Evolutionary conservation across 768 basidiomycete genomes (phyloP).

Genomic region (Rhodocollybia butyracea): DNA sequence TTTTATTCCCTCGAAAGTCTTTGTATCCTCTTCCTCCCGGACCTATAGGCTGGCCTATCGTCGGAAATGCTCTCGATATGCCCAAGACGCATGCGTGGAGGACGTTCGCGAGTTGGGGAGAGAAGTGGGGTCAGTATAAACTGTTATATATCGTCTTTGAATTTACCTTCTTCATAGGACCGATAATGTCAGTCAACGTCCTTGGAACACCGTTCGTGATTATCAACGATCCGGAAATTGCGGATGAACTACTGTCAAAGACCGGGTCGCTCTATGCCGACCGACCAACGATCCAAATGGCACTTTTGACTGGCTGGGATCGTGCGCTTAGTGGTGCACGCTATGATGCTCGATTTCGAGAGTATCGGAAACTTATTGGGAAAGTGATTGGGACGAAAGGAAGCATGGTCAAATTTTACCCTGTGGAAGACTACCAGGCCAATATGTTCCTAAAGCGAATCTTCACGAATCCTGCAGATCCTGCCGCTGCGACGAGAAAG

Average conservation of each 20-base stretch:
- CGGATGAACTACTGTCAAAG: conserved; percentile 34
- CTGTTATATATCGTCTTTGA: neutral
- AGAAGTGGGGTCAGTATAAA: conserved; percentile 9
- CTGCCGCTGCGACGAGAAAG: conserved; percentile 16
- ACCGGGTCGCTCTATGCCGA: conserved; percentile 39
- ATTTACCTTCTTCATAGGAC: conserved; percentile 2
- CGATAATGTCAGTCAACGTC: conserved; percentile 15
- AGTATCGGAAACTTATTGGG: conserved; percentile 25
- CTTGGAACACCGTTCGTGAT: conserved; percentile 17
- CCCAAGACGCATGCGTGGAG: conserved; percentile 9
- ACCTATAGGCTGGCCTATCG: conserved; percentile 8
- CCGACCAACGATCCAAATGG: conserved; percentile 38
- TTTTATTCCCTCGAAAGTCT: neutral
- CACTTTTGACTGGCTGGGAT: conserved; percentile 19
- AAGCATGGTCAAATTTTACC: conserved; percentile 21
- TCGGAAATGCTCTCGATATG: conserved; percentile 12
- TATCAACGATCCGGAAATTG: conserved; percentile 15
- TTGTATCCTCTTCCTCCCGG: conserved; percentile 13
- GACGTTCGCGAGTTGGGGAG: conserved; percentile 11
- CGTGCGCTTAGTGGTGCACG: conserved; percentile 3
- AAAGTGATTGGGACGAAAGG: conserved; percentile 23
- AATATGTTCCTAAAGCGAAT: conserved; percentile 34
- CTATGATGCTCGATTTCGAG: neutral
- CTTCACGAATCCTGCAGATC: conserved; percentile 26
- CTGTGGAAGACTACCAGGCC: conserved; percentile 31